Evolutionary conservation across 2,329 filamentous ascomycete genomes (phyloP), one percentile per base, ranked within the genome.

Genomic region (Aspergillus pseudonomiae): DNA sequence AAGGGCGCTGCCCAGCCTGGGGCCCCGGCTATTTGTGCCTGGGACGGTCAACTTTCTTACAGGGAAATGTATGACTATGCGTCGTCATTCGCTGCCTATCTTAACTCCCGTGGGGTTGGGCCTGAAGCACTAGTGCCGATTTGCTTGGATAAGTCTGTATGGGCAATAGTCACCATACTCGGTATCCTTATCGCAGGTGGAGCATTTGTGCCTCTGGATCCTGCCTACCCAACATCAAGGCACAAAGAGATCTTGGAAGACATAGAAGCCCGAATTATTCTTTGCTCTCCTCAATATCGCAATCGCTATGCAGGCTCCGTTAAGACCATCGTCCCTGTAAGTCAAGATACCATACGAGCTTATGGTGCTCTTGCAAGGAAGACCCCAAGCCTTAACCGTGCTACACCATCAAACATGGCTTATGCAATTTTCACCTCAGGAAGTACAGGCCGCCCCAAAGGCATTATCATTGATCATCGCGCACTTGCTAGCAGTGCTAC

Each of bases 351-450:
- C 0, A 67, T 79, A 43, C 73, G 67, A 56, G 72, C 69, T 6
- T 74, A 71, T 50, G 67, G 67, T 5, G 66, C 67, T 6, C 59
- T 72, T 14, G 68, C 67, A 21, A 46, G 62, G 3, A 48, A 56
- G 19, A n/a, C 46, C 16, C 62, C 61, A 19, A 11, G 6, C 6
- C 55, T 58, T 24, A 39, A 48, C 3, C 55, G 59, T 2, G 66
- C 68, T 19, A 65, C 62, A 0, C 68, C 73, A 1, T 69, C 71
- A 28, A 74, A 74, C 55, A 71, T 74, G 70, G 72, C 75, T 5
- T 77, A 77, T 52, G 71, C 73, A 1, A 67, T 79, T 2, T 79
- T 79, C 52, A 78, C 77, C 0, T 78, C 77, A 16, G 77, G 77
- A 0, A 76, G 72, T 41, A 79, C 77, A 2, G 77, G 77, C 14